Evolutionary conservation across 352 stramenopile species (phyloP), one percentile per base, ranked within the genome.

Genomic region (Phytophthora vignae): DNA sequence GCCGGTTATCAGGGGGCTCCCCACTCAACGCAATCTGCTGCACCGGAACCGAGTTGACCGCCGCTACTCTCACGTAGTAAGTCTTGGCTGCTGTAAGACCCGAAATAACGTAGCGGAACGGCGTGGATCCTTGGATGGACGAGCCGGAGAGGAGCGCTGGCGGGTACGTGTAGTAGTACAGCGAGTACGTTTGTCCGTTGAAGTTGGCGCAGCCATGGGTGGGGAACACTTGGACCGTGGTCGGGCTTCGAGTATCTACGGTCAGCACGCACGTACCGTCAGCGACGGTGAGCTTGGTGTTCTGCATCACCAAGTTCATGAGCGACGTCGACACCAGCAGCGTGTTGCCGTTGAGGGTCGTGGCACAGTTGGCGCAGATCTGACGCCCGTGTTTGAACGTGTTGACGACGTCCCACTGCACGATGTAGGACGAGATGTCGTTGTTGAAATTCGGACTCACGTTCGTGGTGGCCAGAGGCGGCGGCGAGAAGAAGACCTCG

Each of bases 51-150:
- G 85, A 92, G 76, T 99, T 99, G 10, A 89, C 72, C 10, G 95
- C 96, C 2, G 94, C 89, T 31, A 99, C 89, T 4, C 96, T 90
- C 1, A 98, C 88, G 76, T 92, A 98, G 73, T 99, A 99, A 25
- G 78, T 86, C 46, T 82, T 92, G 17, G 64, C 71, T 2, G 83
- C 72, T 11, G 74, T 66, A 55, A 99, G 85, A 12, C 73, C 76
- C 4, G 85, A 74, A 64, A 98, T 93, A 17, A 95, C 62, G 42
- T 92, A 91, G 12, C 78, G 80, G 67, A 90, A 98, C 11, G 94
- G 94, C 25, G 91, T 91, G 0, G 91, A 88, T 15, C 90, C 94
- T 17, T 87, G 77, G 33, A 97, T 88, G 17, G 81, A 58, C 12
- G 78, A 60, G 0, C 89, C 91, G 3, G 82, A 79, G 3, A 97